These are phyloP conservation scores for Alternaria panax DNA, from an alignment of 2,329 filamentous ascomycete species.

Conservation along the genomic window DNA sequence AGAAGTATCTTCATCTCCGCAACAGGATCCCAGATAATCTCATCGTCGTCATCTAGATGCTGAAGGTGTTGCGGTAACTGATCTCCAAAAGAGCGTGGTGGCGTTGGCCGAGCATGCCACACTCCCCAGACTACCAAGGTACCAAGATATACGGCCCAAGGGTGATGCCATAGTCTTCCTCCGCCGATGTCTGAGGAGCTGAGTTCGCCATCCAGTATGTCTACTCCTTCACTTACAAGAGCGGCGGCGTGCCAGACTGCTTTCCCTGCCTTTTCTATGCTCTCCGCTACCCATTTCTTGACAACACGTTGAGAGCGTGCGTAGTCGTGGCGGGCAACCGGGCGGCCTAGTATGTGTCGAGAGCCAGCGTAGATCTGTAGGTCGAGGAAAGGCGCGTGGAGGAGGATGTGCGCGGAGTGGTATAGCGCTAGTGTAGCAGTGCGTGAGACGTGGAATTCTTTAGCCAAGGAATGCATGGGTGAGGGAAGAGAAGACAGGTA, in stretches of 20 bases:
- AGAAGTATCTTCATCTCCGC: constrained; percentile 59
- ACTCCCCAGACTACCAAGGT: constrained; percentile 67
- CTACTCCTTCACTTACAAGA: constrained; percentile 60
- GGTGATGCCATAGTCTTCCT: constrained; percentile 64
- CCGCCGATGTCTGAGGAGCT: constrained; percentile 55
- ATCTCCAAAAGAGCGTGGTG: not conserved
- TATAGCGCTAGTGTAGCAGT: constrained; percentile 64
- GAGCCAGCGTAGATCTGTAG: constrained; percentile 69
- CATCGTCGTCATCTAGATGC: constrained; percentile 50
- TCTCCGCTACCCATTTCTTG: constrained; percentile 58
- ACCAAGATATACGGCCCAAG: constrained; percentile 68
- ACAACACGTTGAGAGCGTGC: constrained; percentile 59
- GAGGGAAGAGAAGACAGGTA: constrained; percentile 35
- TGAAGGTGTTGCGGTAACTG: constrained; percentile 7
- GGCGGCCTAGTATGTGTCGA: constrained; percentile 64
- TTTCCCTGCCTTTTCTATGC: constrained; percentile 48
- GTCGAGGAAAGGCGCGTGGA: constrained; percentile 67
- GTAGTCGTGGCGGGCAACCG: constrained; percentile 61
- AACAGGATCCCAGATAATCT: constrained; percentile 60
- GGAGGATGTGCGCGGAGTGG: constrained; percentile 63
- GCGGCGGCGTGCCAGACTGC: constrained; percentile 63
- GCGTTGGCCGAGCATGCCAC: constrained; percentile 53
- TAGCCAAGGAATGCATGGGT: constrained; percentile 40
- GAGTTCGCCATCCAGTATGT: constrained; percentile 51
- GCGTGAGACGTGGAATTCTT: constrained; percentile 58